Conservation (phyloP, 2,329 filamentous ascomycete genomes). For the Arthroderma sp. region DNA sequence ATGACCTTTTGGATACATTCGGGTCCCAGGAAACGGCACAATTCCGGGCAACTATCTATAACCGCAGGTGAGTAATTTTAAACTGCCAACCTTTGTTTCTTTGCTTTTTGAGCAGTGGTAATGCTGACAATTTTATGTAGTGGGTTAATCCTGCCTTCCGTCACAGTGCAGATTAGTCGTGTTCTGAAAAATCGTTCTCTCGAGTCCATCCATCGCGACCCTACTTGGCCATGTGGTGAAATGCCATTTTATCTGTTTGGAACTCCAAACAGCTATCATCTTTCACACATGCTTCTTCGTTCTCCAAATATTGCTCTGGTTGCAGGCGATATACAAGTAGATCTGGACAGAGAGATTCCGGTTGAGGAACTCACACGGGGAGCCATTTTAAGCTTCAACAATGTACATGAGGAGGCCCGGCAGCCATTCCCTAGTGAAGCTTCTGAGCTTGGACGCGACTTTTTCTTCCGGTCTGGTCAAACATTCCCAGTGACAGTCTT, state of each 20-base stretch:
- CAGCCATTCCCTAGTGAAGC: neutral
- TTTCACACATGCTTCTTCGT: slow-evolving; percentile 3
- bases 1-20: neutral
- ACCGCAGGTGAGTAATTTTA: neutral
- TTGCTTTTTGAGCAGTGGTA: neutral
- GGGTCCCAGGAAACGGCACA: neutral
- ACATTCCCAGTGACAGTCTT: neutral
- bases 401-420: neutral
- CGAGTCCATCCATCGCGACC: neutral
- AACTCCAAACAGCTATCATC: slow-evolving; percentile 1
- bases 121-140: neutral
- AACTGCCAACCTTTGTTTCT: too few species aligned
- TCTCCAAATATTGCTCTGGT: slow-evolving; percentile 3
- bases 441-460: neutral
- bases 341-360: neutral
- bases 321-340: neutral
- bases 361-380: neutral
- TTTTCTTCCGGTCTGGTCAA: neutral
- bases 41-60: neutral
- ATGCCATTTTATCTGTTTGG: slow-evolving; percentile 8
- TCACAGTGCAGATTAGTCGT: neutral
- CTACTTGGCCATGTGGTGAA: neutral
- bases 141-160: neutral
- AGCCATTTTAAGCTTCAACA: neutral
- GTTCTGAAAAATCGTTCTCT: slow-evolving; percentile 1